Evolutionary conservation across 2,329 filamentous ascomycete species (phyloP), one percentile per base, ranked within the genome.

Genomic region (Pestalotiopsis sp.): DNA sequence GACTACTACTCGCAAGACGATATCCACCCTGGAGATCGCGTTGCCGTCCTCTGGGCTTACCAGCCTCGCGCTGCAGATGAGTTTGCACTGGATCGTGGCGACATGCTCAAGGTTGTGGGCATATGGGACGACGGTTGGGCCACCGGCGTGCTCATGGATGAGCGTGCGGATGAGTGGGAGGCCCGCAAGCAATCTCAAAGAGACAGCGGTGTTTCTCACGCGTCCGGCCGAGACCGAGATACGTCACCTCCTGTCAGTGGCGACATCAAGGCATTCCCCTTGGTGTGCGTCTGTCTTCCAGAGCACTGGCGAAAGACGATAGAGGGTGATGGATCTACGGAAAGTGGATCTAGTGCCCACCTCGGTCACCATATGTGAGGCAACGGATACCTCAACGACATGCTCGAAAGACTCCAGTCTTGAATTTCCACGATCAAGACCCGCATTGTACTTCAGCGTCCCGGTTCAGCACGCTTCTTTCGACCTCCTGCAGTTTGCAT

Each of bases 61-160:
- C 94, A 97, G 75, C 95, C 96, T 41, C 92, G 96, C 41, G 96
- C 96, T 4, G 90, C 91, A 38, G 96, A 99, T 76, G 96, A 99
- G 78, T 98, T 98, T 77, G 87, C 93, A 52, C 85, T 99, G 49
- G 96, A 98, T 76, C 90, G 96, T 69, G 96, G 96, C 66, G 96
- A 99, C 78, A 98, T 99, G 95, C 87, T 99, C 76, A 98, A 98
- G 83, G 91, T 99, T 14, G 92, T 98, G 39, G 96, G 96, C 71
- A 99, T 99, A 73, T 99, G 96, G 96, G 96, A 99, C 76, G 96
- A 99, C 79, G 96, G 96, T 61, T 99, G 96, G 96, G 96, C 96
- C 12, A 99, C 96, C 1, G 96, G 96, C 75, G 88, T 98, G 67
- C 87, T 97, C 77, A 83, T 97, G 68, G 87, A 91, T 66, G 93